Evolutionary conservation across 2,329 filamentous ascomycete species (phyloP).

Genomic region (Trichoderma lentiforme): DNA sequence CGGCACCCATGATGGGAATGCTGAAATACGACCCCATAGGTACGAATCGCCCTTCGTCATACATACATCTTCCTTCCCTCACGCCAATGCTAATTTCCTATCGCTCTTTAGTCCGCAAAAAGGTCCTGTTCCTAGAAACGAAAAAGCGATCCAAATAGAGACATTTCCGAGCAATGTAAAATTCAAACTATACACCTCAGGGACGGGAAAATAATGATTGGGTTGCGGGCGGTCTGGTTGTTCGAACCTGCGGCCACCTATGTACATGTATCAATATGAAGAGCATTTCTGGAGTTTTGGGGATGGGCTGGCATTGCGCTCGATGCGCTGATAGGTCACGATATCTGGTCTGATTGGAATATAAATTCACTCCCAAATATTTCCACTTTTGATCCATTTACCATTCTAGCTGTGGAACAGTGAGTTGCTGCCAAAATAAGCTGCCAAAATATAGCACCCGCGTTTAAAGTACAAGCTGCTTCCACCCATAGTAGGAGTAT

Average conservation of each 20-base stretch:
- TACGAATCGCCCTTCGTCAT: conserved; percentile 39
- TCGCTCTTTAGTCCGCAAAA: conserved; percentile 69
- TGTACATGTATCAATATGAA: conserved; percentile 30
- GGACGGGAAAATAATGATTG: background rate
- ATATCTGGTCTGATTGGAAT: conserved; percentile 9
- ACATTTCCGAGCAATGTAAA: background rate
- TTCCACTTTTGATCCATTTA: background rate
- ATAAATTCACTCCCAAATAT: conserved; percentile 3
- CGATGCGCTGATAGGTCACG: conserved; percentile 14
- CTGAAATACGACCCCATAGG: conserved; percentile 97
- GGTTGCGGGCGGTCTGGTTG: background rate
- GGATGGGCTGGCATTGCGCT: conserved; percentile 19
- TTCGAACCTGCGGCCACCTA: background rate
- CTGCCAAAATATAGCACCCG: background rate
- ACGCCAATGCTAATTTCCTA: background rate
- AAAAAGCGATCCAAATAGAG: conserved; percentile 69
- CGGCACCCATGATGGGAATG: conserved; percentile 85
- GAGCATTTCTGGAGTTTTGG: conserved; percentile 33
- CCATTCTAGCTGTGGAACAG: background rate
- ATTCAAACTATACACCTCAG: background rate
- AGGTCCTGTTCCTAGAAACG: conserved; percentile 92
- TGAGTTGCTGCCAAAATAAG: background rate
- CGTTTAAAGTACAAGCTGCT: background rate
- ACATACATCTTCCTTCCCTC: background rate
- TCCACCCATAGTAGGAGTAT: background rate